Conservation (phyloP, 2,329 filamentous ascomycete species). For the Lomentospora prolificans region DNA sequence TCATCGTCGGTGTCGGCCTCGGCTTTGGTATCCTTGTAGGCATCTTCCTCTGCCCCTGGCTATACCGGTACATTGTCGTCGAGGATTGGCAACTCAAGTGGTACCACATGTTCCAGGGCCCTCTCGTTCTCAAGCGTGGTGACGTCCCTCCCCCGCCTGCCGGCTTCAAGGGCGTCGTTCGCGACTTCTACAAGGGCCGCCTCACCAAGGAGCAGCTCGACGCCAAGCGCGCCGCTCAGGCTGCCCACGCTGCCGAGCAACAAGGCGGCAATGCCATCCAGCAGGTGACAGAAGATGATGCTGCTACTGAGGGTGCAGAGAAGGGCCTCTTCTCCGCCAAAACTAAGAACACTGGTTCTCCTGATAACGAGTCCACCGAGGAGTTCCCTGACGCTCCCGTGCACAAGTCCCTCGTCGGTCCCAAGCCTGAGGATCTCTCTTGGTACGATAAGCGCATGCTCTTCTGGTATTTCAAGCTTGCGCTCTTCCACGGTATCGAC, state of each 20-base stretch:
- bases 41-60: conserved; percentile 43
- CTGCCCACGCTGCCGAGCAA: not conserved
- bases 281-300: conserved; percentile 13
- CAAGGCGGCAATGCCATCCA: not conserved
- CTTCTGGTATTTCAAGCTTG: conserved; percentile 33
- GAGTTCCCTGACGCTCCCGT: conserved; percentile 14
- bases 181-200: conserved; percentile 40
- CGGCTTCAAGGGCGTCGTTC: conserved; percentile 23
- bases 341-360: conserved; percentile 11
- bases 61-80: conserved; percentile 41
- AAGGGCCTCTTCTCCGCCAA: conserved; percentile 17
- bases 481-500: conserved; percentile 60
- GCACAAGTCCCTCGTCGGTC: conserved; percentile 25
- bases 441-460: conserved; percentile 28
- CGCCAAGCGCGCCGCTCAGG: conserved; percentile 18
- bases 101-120: conserved; percentile 39
- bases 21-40: conserved; percentile 31
- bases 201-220: conserved; percentile 36
- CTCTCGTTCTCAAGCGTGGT: conserved; percentile 28
- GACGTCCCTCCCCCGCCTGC: conserved; percentile 17
- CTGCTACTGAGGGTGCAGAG: conserved; percentile 15
- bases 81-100: conserved; percentile 46
- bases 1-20: conserved; percentile 39
- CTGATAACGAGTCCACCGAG: conserved; percentile 29
- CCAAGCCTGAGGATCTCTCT: conserved; percentile 26